Evolutionary conservation across 2,329 filamentous ascomycete species (phyloP).

Genomic region (Aspergillus sp.): DNA sequence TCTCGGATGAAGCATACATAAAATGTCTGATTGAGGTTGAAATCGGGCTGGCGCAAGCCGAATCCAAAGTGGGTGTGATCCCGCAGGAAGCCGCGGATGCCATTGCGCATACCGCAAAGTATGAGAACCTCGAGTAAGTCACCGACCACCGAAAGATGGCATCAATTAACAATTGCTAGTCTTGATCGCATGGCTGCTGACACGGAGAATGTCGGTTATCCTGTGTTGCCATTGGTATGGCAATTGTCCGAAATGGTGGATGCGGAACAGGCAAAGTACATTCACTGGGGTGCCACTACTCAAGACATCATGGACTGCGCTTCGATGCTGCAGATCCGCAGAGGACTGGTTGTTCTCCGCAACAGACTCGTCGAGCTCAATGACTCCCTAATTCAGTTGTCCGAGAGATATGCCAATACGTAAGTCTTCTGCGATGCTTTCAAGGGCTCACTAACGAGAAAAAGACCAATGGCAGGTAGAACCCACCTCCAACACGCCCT

Average conservation of each 20-base stretch:
- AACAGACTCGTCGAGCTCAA: slow-evolving; percentile 21
- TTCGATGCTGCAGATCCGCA: slow-evolving; percentile 47
- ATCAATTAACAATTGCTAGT: slow-evolving; percentile 3
- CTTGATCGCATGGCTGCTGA: slow-evolving; percentile 16
- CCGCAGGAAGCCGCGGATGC: slow-evolving; percentile 12
- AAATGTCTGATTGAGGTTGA: slow-evolving; percentile 14
- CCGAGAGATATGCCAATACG: slow-evolving; percentile 43
- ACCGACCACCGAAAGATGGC: no score
- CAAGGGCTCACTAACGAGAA: not conserved
- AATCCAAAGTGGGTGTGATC: slow-evolving; percentile 17
- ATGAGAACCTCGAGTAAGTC: no score
- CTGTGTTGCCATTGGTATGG: slow-evolving; percentile 18
- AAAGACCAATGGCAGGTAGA: slow-evolving; percentile 48
- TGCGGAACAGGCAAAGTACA: slow-evolving; percentile 32
- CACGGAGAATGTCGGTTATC: slow-evolving; percentile 22
- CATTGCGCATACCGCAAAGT: slow-evolving; percentile 5
- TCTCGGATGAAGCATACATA: slow-evolving; percentile 19
- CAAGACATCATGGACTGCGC: slow-evolving; percentile 55
- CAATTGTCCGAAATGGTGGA: slow-evolving; percentile 16
- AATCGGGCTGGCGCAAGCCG: slow-evolving; percentile 17
- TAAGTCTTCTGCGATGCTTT: not conserved
- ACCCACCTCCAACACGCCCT: slow-evolving; percentile 56
- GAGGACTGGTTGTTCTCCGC: slow-evolving; percentile 33
- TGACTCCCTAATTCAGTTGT: slow-evolving; percentile 34
- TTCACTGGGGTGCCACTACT: slow-evolving; percentile 56